Percentiles rank a stretch among this genome's conserved stretches.
phyloP scores from a whole-genome alignment of 768 basidiomycete species.

The Boletus sensibilis region DNA sequence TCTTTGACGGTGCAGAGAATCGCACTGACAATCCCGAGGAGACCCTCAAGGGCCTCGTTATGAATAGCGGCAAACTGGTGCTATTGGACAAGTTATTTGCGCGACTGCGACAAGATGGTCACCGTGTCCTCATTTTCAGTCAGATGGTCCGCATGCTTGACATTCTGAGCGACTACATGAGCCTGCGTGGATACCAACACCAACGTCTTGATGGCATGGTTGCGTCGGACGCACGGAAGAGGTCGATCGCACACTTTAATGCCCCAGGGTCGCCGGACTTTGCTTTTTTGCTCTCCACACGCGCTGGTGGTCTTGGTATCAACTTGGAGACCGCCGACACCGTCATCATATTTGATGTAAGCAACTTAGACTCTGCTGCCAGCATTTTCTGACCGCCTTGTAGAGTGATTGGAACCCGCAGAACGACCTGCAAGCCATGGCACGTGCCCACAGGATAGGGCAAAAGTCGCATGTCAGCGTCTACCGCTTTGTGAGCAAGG shows the following conservation, averaged over 20 bases:
- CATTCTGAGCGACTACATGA: slow-evolving; percentile 97
- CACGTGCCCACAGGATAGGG: slow-evolving; percentile 97
- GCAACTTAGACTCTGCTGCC: slow-evolving; percentile 29
- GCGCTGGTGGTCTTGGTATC: slow-evolving; percentile 97
- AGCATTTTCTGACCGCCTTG: slow-evolving; percentile 12
- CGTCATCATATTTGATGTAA: slow-evolving; percentile 96
- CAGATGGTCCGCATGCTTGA: slow-evolving; percentile 99
- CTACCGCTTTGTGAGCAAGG: slow-evolving; percentile 97
- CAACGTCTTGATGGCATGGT: slow-evolving; percentile 97
- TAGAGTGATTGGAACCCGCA: slow-evolving; percentile 99
- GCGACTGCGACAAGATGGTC: slow-evolving; percentile 86
- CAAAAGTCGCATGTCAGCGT: slow-evolving; percentile 99
- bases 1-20: slow-evolving; percentile 94
- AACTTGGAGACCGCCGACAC: slow-evolving; percentile 99
- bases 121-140: slow-evolving; percentile 97
- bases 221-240: slow-evolving; percentile 88
- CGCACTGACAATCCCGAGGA: slow-evolving; percentile 67
- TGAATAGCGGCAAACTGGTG: slow-evolving; percentile 99
- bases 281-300: slow-evolving; percentile 92
- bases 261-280: slow-evolving; percentile 91
- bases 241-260: slow-evolving; percentile 97
- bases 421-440: slow-evolving; percentile 99
- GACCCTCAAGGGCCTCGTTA: slow-evolving; percentile 90
- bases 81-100: slow-evolving; percentile 94
- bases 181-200: slow-evolving; percentile 82